Conservation (phyloP, 1,139 yeast genomes). For the Hyphopichia pseudoburtonii region DNA sequence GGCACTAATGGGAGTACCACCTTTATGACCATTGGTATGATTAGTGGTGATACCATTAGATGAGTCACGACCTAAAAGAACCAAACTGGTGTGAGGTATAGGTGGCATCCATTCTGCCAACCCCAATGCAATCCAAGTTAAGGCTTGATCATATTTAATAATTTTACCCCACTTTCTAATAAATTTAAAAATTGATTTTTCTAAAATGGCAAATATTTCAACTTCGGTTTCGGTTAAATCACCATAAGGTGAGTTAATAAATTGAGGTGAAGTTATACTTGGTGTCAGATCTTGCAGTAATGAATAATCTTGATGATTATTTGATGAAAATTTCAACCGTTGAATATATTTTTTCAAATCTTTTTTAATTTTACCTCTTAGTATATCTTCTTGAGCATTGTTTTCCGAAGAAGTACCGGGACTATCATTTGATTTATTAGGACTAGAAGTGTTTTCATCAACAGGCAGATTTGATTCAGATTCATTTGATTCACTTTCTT, state of each 20-base stretch:
- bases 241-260: conserved; percentile 9
- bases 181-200: conserved; percentile 63
- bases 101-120: conserved; percentile 91
- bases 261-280: background rate
- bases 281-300: background rate
- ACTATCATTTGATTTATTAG: conserved; percentile 4
- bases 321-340: conserved; percentile 25
- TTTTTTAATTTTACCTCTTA: conserved; percentile 36
- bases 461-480: background rate
- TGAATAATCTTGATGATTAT: background rate
- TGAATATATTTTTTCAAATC: conserved; percentile 57
- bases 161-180: conserved; percentile 75
- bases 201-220: conserved; percentile 56
- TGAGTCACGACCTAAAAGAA: conserved; percentile 42
- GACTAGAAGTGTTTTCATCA: conserved; percentile 4
- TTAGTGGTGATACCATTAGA: conserved; percentile 5
- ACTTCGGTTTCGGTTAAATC: conserved; percentile 40
- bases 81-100: conserved; percentile 43
- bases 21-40: background rate
- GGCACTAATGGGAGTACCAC: background rate
- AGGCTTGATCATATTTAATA: conserved; percentile 75
- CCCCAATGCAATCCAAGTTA: conserved; percentile 85
- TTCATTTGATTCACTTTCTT: conserved; percentile 1
- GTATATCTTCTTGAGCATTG: conserved; percentile 21
- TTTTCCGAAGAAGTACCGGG: conserved; percentile 6